phyloP scores from a whole-genome alignment of 306 rosid species.

The Notholithocarpus densiflorus region DNA sequence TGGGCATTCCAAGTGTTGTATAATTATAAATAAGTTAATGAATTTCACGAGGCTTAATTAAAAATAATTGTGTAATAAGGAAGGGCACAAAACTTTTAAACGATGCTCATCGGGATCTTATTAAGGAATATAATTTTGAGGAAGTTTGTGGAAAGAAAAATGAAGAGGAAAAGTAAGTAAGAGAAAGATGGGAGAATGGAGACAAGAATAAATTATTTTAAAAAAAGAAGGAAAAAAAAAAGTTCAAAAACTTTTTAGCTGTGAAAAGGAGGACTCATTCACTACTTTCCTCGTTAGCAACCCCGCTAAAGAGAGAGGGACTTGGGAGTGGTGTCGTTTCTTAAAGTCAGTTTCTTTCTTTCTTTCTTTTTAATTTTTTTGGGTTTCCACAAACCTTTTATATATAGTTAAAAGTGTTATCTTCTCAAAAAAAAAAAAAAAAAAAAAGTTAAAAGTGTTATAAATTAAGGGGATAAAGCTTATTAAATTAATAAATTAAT shows the following conservation, averaged over 20 bases:
- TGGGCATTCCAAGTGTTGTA: no score
- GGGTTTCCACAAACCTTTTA: no score
- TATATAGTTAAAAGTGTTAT: no score
- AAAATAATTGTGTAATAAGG: no score
- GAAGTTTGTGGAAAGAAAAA: slow-evolving; percentile 36
- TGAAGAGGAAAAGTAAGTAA: not conserved
- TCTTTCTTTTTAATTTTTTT: not conserved
- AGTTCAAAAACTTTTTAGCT: not conserved
- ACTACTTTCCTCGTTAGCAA: not conserved
- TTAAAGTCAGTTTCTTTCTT: not conserved
- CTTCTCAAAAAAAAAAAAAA: no score
- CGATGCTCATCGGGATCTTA: no score
- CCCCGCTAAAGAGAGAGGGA: not conserved
- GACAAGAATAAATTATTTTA: not conserved
- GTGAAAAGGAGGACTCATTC: not conserved
- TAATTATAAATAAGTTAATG: no score
- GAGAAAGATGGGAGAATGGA: slow-evolving; percentile 18
- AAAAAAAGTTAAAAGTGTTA: no score
- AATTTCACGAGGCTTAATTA: no score
- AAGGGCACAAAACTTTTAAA: no score
- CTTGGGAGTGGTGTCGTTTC: not conserved
- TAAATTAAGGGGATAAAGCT: no score
- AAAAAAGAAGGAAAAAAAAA: not conserved
- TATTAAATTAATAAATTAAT: not conserved
- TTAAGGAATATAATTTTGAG: no score